Evolutionary conservation across 768 basidiomycete species (phyloP).

Genomic region (Pleurotus pulmonarius): DNA sequence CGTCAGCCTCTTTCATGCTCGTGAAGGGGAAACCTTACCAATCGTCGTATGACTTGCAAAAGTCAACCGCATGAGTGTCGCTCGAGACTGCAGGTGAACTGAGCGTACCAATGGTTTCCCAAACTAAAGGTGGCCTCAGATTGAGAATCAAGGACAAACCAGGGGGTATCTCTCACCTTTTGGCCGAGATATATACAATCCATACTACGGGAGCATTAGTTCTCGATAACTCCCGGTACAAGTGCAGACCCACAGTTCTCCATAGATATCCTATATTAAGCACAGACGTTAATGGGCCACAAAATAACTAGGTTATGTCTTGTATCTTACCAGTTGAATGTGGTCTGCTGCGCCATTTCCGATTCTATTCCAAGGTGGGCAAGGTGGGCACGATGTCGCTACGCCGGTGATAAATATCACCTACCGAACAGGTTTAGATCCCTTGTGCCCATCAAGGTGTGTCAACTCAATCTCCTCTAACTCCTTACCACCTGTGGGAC

Average conservation of each 20-base stretch:
- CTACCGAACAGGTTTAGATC: constrained; percentile 74
- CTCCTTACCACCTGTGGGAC: constrained; percentile 58
- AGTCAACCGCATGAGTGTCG: constrained; percentile 4
- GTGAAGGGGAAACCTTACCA: constrained; percentile 32
- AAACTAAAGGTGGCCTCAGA: constrained; percentile 37
- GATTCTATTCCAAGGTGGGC: constrained; percentile 40
- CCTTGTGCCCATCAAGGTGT: constrained; percentile 88
- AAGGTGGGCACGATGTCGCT: background rate
- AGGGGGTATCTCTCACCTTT: constrained; percentile 52
- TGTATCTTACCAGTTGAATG: constrained; percentile 65
- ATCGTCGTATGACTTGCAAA: constrained; percentile 49
- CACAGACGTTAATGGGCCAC: background rate
- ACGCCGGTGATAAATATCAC: constrained; percentile 5
- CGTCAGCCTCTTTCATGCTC: background rate
- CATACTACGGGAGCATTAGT: constrained; percentile 48
- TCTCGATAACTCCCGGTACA: background rate
- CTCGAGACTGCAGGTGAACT: background rate
- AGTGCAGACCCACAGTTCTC: constrained; percentile 64
- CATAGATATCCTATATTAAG: constrained; percentile 84
- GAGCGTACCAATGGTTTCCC: constrained; percentile 68
- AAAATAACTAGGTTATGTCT: constrained; percentile 6
- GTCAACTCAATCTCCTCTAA: constrained; percentile 79
- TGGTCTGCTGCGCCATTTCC: constrained; percentile 97
- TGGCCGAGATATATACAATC: constrained; percentile 97
- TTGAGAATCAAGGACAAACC: background rate